Conservation (phyloP, 2,329 filamentous ascomycete genomes). For the Diaporthe velutina region DNA sequence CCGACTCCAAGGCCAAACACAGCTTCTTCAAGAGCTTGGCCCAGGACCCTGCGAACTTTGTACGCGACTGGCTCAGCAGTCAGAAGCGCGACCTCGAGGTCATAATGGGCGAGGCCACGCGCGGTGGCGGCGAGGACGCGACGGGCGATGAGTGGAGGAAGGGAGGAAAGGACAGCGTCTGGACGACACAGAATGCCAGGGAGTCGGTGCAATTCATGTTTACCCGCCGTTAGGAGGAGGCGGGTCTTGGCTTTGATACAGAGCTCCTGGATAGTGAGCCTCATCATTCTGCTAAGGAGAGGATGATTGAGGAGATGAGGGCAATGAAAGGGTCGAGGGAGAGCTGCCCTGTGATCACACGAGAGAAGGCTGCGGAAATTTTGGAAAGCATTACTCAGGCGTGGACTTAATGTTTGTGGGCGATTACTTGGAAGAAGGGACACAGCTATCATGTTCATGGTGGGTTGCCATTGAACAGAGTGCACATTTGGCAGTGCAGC, state of each 20-base stretch:
- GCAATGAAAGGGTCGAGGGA: neutral
- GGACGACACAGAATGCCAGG: conserved; percentile 69
- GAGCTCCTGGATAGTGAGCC: neutral
- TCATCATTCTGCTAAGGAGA: neutral
- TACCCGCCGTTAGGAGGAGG: conserved; percentile 29
- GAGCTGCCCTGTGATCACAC: neutral
- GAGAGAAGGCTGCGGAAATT: neutral
- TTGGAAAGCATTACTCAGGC: neutral
- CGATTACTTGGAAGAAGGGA: neutral
- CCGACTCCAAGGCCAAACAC: conserved; percentile 89
- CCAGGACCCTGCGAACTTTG: conserved; percentile 85
- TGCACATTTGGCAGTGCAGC: neutral
- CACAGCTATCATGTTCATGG: neutral
- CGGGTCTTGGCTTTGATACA: neutral
- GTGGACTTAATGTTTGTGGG: no score
- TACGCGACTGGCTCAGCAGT: conserved; percentile 88
- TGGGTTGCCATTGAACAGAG: neutral
- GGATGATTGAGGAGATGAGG: neutral
- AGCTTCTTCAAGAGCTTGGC: conserved; percentile 85
- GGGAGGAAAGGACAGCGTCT: conserved; percentile 67
- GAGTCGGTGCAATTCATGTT: conserved; percentile 75
- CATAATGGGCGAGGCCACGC: conserved; percentile 83
- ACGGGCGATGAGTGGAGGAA: conserved; percentile 78
- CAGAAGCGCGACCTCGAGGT: conserved; percentile 93
- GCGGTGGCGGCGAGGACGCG: conserved; percentile 69